Conservation (phyloP, 2,329 filamentous ascomycete genomes). For the Clarireedia homoeocarpa region DNA sequence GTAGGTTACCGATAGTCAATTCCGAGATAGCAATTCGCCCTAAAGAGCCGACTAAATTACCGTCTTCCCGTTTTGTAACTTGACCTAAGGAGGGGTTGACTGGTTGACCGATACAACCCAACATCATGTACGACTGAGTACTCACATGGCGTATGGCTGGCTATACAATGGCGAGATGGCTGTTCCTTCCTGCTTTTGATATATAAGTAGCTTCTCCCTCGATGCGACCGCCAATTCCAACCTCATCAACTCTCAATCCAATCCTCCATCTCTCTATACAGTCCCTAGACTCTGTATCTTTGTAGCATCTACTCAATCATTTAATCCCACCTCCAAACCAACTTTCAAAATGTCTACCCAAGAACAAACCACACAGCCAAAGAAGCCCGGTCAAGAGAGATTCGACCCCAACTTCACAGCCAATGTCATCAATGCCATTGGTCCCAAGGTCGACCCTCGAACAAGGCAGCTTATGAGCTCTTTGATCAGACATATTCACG, state of each 20-base stretch:
- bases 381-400: constrained; percentile 11
- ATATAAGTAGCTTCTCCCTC: constrained; percentile 3
- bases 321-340: not conserved
- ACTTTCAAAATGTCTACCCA: constrained; percentile 3
- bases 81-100: not conserved
- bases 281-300: not conserved
- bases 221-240: not conserved
- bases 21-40: not conserved
- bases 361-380: not conserved
- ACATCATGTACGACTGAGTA: no score
- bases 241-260: not conserved
- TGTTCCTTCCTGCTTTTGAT: not conserved
- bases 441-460: constrained; percentile 58
- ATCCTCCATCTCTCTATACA: not conserved
- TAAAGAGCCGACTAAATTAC: constrained; percentile 9
- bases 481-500: constrained; percentile 66
- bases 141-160: no score
- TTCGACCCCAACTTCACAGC: constrained; percentile 75
- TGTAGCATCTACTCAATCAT: not conserved
- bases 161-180: no score
- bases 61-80: not conserved
- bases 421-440: constrained; percentile 65
- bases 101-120: not conserved
- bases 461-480: constrained; percentile 55
- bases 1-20: constrained; percentile 1